Evolutionary conservation across 331 rosid species (phyloP), one percentile per base, ranked within the genome.

Genomic region (Malus hybrid): DNA sequence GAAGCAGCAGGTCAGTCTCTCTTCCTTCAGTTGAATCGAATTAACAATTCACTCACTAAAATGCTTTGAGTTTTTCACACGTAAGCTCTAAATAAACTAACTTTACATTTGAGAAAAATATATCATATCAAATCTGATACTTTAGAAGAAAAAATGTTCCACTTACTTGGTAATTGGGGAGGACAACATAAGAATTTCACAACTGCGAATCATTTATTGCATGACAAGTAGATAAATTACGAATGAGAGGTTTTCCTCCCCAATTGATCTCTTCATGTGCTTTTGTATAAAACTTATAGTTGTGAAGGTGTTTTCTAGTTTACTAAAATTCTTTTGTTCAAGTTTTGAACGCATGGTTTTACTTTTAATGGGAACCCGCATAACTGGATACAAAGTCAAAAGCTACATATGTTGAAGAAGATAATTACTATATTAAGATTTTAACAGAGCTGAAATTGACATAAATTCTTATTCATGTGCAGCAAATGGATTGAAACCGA

Each of bases 1-100:
- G 86, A 85, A 11, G 86, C 96, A 16, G 46, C 62, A 85, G 99
- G 99, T 93, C n/a, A 2, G 52, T 30, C 22, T 42, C 42, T 42
- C 34, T 61, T 52, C 1, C 20, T 52, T 52, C 15, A 9, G 6
- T 58, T 58, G 29, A 58, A 58, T 58, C 29, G 29, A 58, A 58
- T 58, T 58, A 58, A 58, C 63, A 58, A 22, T 24, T 13, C 30
- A 16, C 46, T 39, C 46, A 3, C 29, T 58, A n/a, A 10, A n/a
- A n/a, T 10, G 11, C 30, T 22, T 58, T n/a, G 29, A 58, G 26
- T 22, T 10, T 24, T 58, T 22, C 63, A 58, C 63, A 50, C 10
- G 57, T 16, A 52, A 52, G 57, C 57, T 52, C 57, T 52, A 52
- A 18, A 18, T 6, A 39, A 39, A 39, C 46, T 39, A 16, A 52